A percentile compares a stretch with the other conserved stretches of the same genome.
phyloP scores from a whole-genome alignment of 768 basidiomycete genomes.

The Lactarius pseudohatsudake region DNA sequence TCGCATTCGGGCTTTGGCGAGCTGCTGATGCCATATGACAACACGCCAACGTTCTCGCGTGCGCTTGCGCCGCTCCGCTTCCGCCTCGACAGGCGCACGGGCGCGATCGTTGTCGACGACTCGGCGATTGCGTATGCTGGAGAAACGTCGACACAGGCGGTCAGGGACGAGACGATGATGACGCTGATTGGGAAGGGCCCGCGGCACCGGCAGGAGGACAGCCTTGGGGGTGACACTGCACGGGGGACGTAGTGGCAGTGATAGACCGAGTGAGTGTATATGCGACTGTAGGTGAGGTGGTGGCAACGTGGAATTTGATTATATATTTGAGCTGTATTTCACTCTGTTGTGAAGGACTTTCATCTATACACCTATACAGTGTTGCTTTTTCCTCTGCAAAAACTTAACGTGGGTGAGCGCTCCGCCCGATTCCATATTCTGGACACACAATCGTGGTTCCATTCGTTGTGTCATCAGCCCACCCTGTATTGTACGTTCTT shows the following conservation, averaged over 20 bases:
- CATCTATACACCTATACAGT: neutral
- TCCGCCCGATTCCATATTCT: too few relatives aligned
- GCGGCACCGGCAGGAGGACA: neutral
- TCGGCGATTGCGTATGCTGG: conserved; percentile 2
- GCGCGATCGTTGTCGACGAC: conserved; percentile 29
- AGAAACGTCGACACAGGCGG: neutral
- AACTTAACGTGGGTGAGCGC: too few relatives aligned
- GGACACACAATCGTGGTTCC: neutral
- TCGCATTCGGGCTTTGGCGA: conserved; percentile 29
- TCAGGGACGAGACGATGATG: conserved; percentile 26
- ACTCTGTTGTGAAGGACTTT: neutral
- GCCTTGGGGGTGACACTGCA: neutral
- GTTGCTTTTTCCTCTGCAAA: neutral
- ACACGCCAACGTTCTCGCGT: neutral
- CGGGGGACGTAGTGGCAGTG: neutral
- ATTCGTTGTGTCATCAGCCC: neutral
- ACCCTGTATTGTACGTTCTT: neutral
- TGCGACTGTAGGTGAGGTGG: neutral
- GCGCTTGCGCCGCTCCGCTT: conserved; percentile 26
- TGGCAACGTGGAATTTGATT: neutral
- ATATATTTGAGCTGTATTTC: neutral
- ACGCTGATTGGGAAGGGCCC: conserved; percentile 9
- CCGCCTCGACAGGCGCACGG: conserved; percentile 27
- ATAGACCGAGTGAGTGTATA: neutral
- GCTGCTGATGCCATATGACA: conserved; percentile 26